Percentiles rank a stretch among this genome's conserved stretches.
phyloP scores from a whole-genome alignment of 2,329 filamentous ascomycete genomes.

The Herpotrichia juniperi region DNA sequence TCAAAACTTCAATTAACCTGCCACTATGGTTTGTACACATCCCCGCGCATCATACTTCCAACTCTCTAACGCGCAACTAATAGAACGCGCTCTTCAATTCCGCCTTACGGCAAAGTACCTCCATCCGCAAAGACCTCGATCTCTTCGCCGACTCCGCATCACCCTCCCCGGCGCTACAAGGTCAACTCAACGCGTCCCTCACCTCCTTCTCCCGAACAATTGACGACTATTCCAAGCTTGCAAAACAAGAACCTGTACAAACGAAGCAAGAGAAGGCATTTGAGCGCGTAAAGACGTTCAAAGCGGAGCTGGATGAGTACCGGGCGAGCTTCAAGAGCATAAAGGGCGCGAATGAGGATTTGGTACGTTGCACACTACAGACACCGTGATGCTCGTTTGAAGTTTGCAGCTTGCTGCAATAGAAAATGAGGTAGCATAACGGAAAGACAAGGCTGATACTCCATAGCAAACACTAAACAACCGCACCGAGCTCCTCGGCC shows the following conservation, averaged over 20 bases:
- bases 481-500: constrained; percentile 81
- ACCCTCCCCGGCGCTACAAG: constrained; percentile 68
- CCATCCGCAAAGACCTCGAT: constrained; percentile 77
- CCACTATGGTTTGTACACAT: constrained; percentile 26
- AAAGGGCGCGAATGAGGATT: constrained; percentile 78
- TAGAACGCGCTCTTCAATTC: constrained; percentile 87
- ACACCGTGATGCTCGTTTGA: background rate
- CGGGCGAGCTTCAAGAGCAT: constrained; percentile 77
- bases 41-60: background rate
- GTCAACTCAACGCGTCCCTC: constrained; percentile 57
- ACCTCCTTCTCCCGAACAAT: constrained; percentile 86
- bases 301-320: constrained; percentile 80
- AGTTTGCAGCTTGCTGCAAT: background rate
- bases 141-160: constrained; percentile 66
- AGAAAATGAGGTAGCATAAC: background rate
- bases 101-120: constrained; percentile 81
- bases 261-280: constrained; percentile 91
- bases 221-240: constrained; percentile 86
- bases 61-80: constrained; percentile 8
- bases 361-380: constrained; percentile 53
- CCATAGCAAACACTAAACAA: constrained; percentile 66
- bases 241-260: constrained; percentile 85
- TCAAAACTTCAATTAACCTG: background rate
- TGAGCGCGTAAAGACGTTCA: constrained; percentile 85
- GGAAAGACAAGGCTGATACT: background rate